Evolutionary conservation across 805 yeast genomes (phyloP).

Genomic region (Hyphopichia homilentoma): DNA sequence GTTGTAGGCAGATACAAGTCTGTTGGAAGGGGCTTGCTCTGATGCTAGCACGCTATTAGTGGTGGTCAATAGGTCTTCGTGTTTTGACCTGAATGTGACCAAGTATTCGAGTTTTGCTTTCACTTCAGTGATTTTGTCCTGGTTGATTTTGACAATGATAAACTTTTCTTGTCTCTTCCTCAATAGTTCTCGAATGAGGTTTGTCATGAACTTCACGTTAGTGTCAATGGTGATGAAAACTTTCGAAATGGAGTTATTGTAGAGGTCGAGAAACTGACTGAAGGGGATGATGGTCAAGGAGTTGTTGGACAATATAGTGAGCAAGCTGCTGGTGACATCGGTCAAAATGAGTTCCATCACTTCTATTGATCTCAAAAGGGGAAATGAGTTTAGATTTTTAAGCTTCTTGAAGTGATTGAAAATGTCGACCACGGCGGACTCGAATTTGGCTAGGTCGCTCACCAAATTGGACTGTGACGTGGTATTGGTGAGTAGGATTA

Average conservation of each 20-base stretch:
- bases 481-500: conserved; percentile 20
- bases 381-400: conserved; percentile 51
- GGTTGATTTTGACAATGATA: conserved; percentile 57
- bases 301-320: conserved; percentile 28
- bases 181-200: conserved; percentile 67
- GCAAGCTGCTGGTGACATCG: conserved; percentile 49
- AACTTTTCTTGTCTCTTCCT: conserved; percentile 72
- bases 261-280: conserved; percentile 31
- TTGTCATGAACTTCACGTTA: conserved; percentile 58
- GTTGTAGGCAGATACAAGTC: conserved; percentile 24
- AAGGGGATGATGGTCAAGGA: conserved; percentile 44
- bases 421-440: conserved; percentile 41
- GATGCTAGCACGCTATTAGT: conserved; percentile 12
- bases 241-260: conserved; percentile 17
- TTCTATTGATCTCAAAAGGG: conserved; percentile 58
- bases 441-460: conserved; percentile 38
- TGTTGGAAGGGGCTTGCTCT: conserved; percentile 10
- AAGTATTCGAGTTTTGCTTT: conserved; percentile 44
- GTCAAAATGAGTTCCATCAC: conserved; percentile 62
- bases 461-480: conserved; percentile 7
- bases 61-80: conserved; percentile 45
- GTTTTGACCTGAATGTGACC: conserved; percentile 46
- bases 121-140: conserved; percentile 29
- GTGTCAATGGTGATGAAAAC: conserved; percentile 55
- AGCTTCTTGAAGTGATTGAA: conserved; percentile 65